Percentiles rank a stretch among this genome's conserved stretches.
These are phyloP conservation scores for Chenopodium quinoa DNA, from an alignment of 148 eudicot species.

Conservation along the genomic window DNA sequence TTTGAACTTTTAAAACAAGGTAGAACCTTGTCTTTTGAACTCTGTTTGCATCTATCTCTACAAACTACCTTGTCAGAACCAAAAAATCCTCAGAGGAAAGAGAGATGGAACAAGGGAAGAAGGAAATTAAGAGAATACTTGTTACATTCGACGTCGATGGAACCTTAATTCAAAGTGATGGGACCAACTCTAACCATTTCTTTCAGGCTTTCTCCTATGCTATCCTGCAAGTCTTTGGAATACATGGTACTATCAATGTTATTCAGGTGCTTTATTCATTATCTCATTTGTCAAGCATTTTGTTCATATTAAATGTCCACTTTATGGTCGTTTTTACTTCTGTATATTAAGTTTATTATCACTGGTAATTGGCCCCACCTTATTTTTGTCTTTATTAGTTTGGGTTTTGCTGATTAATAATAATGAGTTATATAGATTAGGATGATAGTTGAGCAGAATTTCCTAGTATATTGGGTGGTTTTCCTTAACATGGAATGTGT, in stretches of 20 bases:
- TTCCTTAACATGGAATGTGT: neutral
- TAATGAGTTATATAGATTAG: neutral
- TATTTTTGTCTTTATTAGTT: neutral
- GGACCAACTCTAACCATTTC: constrained; percentile 16
- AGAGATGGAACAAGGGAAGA: constrained; percentile 16
- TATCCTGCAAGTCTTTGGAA: constrained; percentile 13
- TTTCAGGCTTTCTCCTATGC: constrained; percentile 22
- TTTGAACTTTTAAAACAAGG: constrained; percentile 48
- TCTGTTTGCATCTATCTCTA: constrained; percentile 43
- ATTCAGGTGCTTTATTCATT: constrained; percentile 11
- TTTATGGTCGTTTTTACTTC: neutral
- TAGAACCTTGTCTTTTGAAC: constrained; percentile 52
- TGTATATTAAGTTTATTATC: neutral
- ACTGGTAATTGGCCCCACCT: neutral
- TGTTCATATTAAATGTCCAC: neutral
- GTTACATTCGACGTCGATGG: constrained; percentile 23
- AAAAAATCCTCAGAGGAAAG: constrained; percentile 38
- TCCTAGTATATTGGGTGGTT: neutral
- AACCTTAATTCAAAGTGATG: constrained; percentile 15
- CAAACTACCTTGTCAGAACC: constrained; percentile 51
- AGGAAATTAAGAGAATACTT: constrained; percentile 10
- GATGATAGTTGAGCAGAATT: neutral
- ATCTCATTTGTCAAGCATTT: neutral
- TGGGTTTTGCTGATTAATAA: neutral
- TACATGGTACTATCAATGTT: constrained; percentile 15